A percentile compares a stretch with the other conserved stretches of the same genome.
Conservation (phyloP, 2,329 filamentous ascomycete genomes). For the Bipolaris sorokiniana region DNA sequence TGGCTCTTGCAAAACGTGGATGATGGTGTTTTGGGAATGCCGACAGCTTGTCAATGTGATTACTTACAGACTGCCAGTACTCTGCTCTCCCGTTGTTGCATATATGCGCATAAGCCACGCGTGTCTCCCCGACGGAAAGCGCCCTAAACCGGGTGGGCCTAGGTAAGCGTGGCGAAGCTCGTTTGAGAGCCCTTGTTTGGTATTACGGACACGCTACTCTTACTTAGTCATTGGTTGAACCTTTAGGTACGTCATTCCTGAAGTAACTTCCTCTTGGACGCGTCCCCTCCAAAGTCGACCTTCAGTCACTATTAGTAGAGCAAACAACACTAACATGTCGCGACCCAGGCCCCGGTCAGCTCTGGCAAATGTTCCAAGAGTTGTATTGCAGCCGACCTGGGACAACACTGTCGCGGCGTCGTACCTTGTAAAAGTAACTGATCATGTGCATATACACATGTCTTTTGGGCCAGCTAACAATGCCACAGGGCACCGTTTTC, state of each 20-base stretch:
- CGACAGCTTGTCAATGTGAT: neutral
- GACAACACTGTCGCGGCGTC: constrained; percentile 34
- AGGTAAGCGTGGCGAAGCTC: neutral
- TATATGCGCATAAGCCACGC: neutral
- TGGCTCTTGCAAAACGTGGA: neutral
- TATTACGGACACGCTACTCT: too few relatives aligned
- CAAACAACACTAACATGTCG: constrained; percentile 31
- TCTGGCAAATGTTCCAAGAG: constrained; percentile 29
- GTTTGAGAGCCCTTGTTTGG: neutral
- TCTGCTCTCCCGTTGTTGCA: neutral
- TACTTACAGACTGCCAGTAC: neutral
- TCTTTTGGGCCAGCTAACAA: constrained; percentile 20
- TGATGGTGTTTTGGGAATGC: neutral
- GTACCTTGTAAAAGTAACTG: constrained; percentile 42
- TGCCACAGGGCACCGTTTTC: constrained; percentile 74
- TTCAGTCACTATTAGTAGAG: neutral
- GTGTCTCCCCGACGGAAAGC: constrained; percentile 11
- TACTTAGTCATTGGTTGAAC: neutral
- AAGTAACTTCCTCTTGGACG: constrained; percentile 8
- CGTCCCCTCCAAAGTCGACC: constrained; percentile 5
- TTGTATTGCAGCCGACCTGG: constrained; percentile 39
- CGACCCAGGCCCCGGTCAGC: constrained; percentile 45
- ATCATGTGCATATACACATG: neutral
- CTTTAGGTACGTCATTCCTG: constrained; percentile 15
- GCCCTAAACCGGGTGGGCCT: constrained; percentile 2